Evolutionary conservation across 352 stramenopile genomes (phyloP), one percentile per base, ranked within the genome.

Genomic region (Albugo laibachii): DNA sequence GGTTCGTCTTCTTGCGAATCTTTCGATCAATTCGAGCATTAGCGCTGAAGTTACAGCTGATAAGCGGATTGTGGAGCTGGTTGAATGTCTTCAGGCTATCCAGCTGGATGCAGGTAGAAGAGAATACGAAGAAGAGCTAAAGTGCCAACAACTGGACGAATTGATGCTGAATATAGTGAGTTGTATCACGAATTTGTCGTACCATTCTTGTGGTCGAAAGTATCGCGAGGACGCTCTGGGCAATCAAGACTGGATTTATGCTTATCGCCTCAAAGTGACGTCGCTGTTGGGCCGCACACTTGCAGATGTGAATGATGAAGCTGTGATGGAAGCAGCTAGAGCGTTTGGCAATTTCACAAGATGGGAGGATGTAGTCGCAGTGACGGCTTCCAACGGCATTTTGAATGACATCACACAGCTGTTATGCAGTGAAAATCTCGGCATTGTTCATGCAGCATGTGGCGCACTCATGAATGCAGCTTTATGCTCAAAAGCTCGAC

Each of bases 151-250:
- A 11, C 50, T 45, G 12, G 58, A 86, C 39, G 78, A 94, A 61
- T 69, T 94, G 21, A 76, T 84, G 64, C 65, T 94, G 41, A 93
- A 94, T 42, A 63, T 83, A 3, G 76, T 93, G 10, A 88, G 75
- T 52, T 84, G 72, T 24, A 58, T 93, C 55, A 93, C 81, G 10
- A 93, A 94, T 43, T 52, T 93, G n/a, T 91, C 73, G 2, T 94
- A 84, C 57, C 92, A 70, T 48, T 31, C 24, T 3, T 56, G 50
- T 36, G 63, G 49, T 50, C 48, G 16, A 19, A 18, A 13, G 38
- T 24, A 36, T 5, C n/a, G 1, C 31, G 13, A 12, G 15, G 45
- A 14, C 18, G 45, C 19, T 24, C 15, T 8, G 8, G 40, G 15
- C 15, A 1, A 13, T 6, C 5, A 54, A 54, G 36, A 37, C 48